Base-by-base conservation (phyloP, 2,329 filamentous ascomycete genomes). In the Zelopaecilomyces penicillatus region DNA sequence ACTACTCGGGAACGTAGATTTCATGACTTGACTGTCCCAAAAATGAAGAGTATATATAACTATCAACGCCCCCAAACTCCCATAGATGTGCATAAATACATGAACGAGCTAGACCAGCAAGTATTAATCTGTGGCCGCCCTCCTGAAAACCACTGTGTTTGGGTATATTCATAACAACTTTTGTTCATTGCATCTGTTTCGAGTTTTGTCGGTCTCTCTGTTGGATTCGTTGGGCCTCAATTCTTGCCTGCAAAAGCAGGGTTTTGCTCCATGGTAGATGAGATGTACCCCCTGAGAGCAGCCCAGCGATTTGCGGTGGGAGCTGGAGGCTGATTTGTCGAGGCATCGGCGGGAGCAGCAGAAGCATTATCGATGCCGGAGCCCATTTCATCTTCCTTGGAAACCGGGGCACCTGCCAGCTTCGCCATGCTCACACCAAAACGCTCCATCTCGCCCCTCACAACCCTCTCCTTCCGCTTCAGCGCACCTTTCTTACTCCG, bases 241-340 rank as follows among this genome's bases (percentile, higher is more conserved):
- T 47, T 51, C 44, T 63, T 59, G 19, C 46, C 53, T 19, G 49
- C 46, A 54, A 95, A 95, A 3, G 84, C 86, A 10, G 84, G 80
- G 55, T 91, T 91, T 64, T 87, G 85, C 67, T 95, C 87, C 82
- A 95, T 87, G 1, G 87, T 96, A 36, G 82, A 76, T 2, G 86
- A 83, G 42, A 96, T 94, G 59, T 91, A 94, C 7, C 74, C 81
- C 55, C 90, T 79, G 63, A 97, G 62, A 11, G 88, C 87, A 30
- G 85, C 85, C 85, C 88, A 96, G 44, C 85, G 71, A 56, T 73
- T 79, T 7, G 76, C 67, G 11, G 74, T 79, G 3, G 19, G 19
- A 7, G 51, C 36, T 5, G 48, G 42, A 7, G 51, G 41, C 8
- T 31, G 41, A 28, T 50, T 35, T n/a, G 47, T 46, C 41, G 50